Percentiles rank a stretch among this genome's conserved stretches.
These are phyloP conservation scores for Baorangia bicolor DNA, from an alignment of 768 basidiomycete genomes.

Conservation along the genomic window DNA sequence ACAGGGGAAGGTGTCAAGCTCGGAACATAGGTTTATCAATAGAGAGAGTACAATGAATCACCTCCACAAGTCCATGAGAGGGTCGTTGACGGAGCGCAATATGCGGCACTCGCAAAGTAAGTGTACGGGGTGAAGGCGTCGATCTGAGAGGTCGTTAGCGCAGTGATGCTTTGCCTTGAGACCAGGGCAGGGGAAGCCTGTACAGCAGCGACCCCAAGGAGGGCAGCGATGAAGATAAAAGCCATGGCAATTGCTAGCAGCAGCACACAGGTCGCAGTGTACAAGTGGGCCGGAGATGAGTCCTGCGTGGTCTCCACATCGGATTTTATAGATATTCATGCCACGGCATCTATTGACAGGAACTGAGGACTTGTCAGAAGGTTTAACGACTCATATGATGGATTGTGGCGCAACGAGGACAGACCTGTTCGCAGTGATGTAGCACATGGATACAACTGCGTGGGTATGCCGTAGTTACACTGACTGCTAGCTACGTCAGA, in stretches of 20 bases:
- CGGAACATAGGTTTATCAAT: background rate
- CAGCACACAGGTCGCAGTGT: background rate
- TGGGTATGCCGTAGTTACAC: background rate
- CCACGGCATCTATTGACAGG: too few species aligned
- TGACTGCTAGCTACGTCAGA: too few species aligned
- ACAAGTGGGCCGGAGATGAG: background rate
- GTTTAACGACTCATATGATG: background rate
- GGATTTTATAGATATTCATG: background rate
- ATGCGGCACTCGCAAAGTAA: constrained; percentile 47
- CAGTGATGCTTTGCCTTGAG: constrained; percentile 36
- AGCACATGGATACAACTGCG: background rate
- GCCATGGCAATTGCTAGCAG: constrained; percentile 26
- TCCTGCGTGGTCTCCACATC: background rate
- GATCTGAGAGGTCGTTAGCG: constrained; percentile 41
- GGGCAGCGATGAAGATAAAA: background rate
- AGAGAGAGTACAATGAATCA: constrained; percentile 19
- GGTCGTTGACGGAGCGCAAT: constrained; percentile 41
- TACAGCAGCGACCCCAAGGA: constrained; percentile 7
- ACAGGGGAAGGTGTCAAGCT: background rate
- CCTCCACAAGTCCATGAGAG: constrained; percentile 54
- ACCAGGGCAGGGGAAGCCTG: constrained; percentile 21
- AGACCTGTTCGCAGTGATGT: background rate
- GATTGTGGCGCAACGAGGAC: background rate
- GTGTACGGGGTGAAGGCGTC: constrained; percentile 45
- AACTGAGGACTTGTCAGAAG: too few species aligned